Evolutionary conservation across 2,329 filamentous ascomycete species (phyloP), one percentile per base, ranked within the genome.

Genomic region (Epichloe sp.): DNA sequence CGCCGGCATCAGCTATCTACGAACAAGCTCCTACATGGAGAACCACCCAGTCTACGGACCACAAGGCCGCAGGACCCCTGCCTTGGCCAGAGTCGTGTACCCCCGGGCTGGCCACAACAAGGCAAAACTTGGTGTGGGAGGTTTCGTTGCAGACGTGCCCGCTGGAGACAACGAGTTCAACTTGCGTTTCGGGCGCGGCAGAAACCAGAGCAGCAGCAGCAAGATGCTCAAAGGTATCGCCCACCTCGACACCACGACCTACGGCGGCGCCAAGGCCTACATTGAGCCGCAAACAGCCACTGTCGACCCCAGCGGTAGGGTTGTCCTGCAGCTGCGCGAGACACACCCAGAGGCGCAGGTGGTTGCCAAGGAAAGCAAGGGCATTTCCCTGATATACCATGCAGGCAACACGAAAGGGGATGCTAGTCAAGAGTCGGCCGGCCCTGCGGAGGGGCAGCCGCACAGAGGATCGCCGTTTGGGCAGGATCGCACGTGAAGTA

Each of bases 11-110:
- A 80, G 78, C 50, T 83, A 83, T 63, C 67, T 82, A 52, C 75
- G 79, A 49, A 79, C 78, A 1, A 65, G 64, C 38, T 69, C 73
- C 40, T 78, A 70, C 62, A 64, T 78, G 58, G 73, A 79, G 53
- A 82, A 82, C 62, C 78, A 83, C 61, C 75, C 79, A 2, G 57
- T 80, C 21, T 81, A 82, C 58, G 79, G 79, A 2, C 79, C 80
- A 10, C 79, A 81, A 60, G 68, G 62, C 49, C 56, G 69, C 26
- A 73, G 73, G 54, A 58, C 71, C 5, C 73, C 77, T 5, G 67
- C 75, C n/a, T 60, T 72, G 58, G 71, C 73, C 15, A 72, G 79
- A 55, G 65, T 83, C 17, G 55, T 82, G 15, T 64, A 63, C 41
- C 77, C 77, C 6, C 68, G 69, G 47, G 58, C 57, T 19, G 62